Conservation (phyloP, 2,329 filamentous ascomycete genomes). For the Dactylellina drechsleri region DNA sequence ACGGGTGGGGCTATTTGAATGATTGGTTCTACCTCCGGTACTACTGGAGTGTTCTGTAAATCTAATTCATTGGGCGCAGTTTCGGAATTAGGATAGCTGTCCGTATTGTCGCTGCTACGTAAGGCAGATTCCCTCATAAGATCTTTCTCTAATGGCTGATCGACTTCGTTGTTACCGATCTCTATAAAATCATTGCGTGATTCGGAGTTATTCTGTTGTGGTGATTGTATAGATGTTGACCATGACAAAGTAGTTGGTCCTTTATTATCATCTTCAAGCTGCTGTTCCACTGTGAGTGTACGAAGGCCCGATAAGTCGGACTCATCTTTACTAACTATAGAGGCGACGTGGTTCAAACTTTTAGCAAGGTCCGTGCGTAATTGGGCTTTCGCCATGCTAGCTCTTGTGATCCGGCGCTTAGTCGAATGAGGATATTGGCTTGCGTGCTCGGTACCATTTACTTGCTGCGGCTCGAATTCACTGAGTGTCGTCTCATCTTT, state of each 20-base stretch:
- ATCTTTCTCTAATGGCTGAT: slow-evolving; percentile 73
- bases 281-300: slow-evolving; percentile 14
- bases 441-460: slow-evolving; percentile 3
- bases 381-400: slow-evolving; percentile 34
- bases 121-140: slow-evolving; percentile 67
- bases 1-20: too few relatives aligned
- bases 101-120: too few relatives aligned
- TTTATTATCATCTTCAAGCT: slow-evolving; percentile 61
- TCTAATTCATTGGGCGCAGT: slow-evolving; percentile 38
- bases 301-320: not conserved
- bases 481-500: slow-evolving; percentile 1
- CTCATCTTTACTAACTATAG: slow-evolving; percentile 1
- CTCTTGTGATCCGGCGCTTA: slow-evolving; percentile 48
- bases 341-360: too few relatives aligned
- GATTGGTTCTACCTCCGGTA: too few relatives aligned
- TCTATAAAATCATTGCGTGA: not conserved
- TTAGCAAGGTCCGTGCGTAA: not conserved
- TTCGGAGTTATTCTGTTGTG: slow-evolving; percentile 8
- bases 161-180: slow-evolving; percentile 71
- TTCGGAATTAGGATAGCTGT: slow-evolving; percentile 64
- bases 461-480: slow-evolving; percentile 6
- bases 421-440: slow-evolving; percentile 9
- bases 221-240: slow-evolving; percentile 6
- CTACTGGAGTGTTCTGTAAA: too few relatives aligned
- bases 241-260: slow-evolving; percentile 66